Conservation (phyloP, 208 protist species). For the Tritrichomonas musculus region DNA sequence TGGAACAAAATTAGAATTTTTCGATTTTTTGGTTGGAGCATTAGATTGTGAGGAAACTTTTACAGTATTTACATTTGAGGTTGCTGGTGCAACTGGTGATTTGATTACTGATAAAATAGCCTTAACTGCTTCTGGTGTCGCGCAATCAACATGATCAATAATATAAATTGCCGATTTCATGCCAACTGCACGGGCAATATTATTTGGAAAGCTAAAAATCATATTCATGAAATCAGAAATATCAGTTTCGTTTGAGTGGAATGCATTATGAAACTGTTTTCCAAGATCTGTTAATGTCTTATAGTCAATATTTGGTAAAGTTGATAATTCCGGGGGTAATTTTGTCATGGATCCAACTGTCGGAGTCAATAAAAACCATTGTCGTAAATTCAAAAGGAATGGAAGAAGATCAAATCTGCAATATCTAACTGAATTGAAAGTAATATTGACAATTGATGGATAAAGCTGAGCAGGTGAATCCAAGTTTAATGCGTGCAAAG, state of each 20-base stretch:
- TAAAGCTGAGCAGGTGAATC: background rate
- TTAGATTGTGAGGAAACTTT: too few relatives aligned
- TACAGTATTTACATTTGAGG: too few relatives aligned
- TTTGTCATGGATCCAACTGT: background rate
- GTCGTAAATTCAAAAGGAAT: background rate
- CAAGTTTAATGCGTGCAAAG: background rate
- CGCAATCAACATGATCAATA: background rate
- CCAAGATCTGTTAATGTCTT: background rate
- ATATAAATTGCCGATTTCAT: background rate
- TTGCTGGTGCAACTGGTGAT: too few relatives aligned
- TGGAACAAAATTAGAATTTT: too few relatives aligned
- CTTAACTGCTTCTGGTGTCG: background rate
- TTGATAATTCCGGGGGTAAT: background rate
- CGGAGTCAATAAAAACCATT: background rate
- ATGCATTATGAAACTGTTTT: background rate
- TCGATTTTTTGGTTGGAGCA: too few relatives aligned
- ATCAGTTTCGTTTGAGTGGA: background rate
- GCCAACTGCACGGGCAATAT: background rate
- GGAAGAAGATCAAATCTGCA: background rate
- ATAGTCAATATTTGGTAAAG: background rate
- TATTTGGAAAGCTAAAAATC: background rate
- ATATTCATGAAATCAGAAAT: background rate
- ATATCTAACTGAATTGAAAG: background rate
- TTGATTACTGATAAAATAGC: too few relatives aligned
- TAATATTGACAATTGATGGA: background rate